phyloP scores from a whole-genome alignment of 495 filamentous ascomycete genomes.

The Trichoderma reesei region DNA sequence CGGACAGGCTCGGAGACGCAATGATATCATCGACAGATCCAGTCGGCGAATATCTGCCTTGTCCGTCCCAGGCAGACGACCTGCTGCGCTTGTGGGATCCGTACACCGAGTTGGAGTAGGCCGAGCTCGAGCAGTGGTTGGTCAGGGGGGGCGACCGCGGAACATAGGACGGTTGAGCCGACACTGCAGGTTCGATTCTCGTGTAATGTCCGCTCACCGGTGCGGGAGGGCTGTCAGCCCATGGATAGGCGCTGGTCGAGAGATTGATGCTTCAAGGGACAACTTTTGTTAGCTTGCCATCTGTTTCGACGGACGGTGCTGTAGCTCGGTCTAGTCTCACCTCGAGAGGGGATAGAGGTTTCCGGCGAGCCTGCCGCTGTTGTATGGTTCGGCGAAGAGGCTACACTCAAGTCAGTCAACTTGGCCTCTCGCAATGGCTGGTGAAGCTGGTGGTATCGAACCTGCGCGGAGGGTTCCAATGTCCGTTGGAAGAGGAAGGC shows the following conservation, averaged over 20 bases:
- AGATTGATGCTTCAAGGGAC: not conserved
- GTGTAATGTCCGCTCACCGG: not conserved
- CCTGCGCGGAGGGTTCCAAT: constrained; percentile 5
- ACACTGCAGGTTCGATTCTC: constrained; percentile 2
- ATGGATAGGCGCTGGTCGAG: not conserved
- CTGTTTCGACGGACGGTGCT: not conserved
- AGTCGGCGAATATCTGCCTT: constrained; percentile 33
- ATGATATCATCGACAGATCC: constrained; percentile 41
- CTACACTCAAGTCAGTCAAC: not conserved
- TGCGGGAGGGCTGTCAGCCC: constrained; percentile 2
- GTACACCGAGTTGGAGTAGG: constrained; percentile 13
- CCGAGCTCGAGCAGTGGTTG: not conserved
- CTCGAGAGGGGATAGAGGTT: not conserved
- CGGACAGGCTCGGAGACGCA: constrained; percentile 32
- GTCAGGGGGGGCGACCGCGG: not conserved
- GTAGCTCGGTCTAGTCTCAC: not conserved
- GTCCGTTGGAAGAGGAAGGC: not conserved
- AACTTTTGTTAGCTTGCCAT: not conserved
- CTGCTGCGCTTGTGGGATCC: constrained; percentile 25
- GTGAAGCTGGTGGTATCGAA: not conserved
- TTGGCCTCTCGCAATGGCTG: not conserved
- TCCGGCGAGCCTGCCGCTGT: not conserved
- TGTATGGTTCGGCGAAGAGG: constrained; percentile 1
- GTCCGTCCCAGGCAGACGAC: constrained; percentile 32
- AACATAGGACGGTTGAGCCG: not conserved